Evolutionary conservation across 208 protist genomes (phyloP).

Genomic region (Lotmaria passim): DNA sequence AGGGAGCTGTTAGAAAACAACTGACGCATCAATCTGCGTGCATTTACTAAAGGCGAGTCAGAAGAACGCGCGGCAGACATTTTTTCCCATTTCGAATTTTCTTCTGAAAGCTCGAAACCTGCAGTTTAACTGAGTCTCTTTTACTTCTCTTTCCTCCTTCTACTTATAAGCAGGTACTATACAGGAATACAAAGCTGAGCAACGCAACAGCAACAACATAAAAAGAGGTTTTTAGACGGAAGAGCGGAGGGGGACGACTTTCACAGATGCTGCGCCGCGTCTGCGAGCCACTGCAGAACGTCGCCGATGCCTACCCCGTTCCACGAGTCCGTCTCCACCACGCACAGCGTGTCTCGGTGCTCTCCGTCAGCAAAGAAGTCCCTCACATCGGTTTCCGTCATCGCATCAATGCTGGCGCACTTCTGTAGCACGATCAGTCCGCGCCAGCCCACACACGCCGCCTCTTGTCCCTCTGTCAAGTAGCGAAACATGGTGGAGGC

Average conservation of each 20-base stretch:
- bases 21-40: too few relatives aligned
- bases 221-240: too few relatives aligned
- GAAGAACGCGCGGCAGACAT: too few relatives aligned
- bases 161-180: neutral
- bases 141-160: too few relatives aligned
- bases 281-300: slow-evolving; percentile 48
- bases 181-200: neutral
- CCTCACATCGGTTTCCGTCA: slow-evolving; percentile 50
- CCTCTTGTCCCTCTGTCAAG: slow-evolving; percentile 34
- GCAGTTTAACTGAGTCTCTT: too few relatives aligned
- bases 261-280: neutral
- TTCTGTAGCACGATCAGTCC: slow-evolving; percentile 71
- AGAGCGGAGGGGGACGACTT: too few relatives aligned
- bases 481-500: slow-evolving; percentile 43
- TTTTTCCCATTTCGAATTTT: too few relatives aligned
- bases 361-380: slow-evolving; percentile 37
- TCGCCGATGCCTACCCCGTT: slow-evolving; percentile 71
- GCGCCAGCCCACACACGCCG: slow-evolving; percentile 60
- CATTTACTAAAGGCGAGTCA: too few relatives aligned
- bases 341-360: neutral
- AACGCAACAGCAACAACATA: too few relatives aligned
- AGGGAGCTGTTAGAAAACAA: too few relatives aligned
- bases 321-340: slow-evolving; percentile 80
- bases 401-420: slow-evolving; percentile 39
- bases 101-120: too few relatives aligned